Base-by-base conservation (phyloP, 2,329 filamentous ascomycete species). In the Plenodomus tracheiphilus region DNA sequence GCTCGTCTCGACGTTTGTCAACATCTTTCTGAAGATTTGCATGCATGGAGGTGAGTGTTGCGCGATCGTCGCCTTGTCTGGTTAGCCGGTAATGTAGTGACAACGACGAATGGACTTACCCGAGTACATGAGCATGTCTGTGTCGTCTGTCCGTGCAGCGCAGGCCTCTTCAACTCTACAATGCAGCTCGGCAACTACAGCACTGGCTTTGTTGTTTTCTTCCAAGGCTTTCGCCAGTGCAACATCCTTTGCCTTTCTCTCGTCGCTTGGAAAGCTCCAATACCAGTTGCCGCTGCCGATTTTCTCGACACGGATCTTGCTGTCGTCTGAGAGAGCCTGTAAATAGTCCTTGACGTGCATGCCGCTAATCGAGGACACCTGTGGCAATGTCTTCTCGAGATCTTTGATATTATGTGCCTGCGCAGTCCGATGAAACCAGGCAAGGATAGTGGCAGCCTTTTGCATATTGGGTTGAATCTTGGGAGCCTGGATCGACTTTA, bases 241-340 rank as follows among this genome's bases (percentile, higher is more conserved):
- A 36, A 51, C 56, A 48, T 81, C 72, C 47, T 72, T 74, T 16
- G 70, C 66, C 40, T 77, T 79, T 63, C 75, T 79, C 61, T 81
- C 81, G 44, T 86, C 83, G 21, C 78, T 82, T 16, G 72, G 75
- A 65, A 87, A 88, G 54, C 78, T 81, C 85, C 85, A 88, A 72
- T 87, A 88, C 85, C 85, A 88, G 66, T 88, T 88, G 21, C 84
- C 85, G 54, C 79, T 85, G 37, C 85, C 85, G 59, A 88, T 88
- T 69, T 87, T 88, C 73, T 88, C 85, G 21, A 86, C 81, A 16
- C 79, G 79, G 52, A 88, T 80, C 59, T 80, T 78, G 59, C 76
- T 77, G 47, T 88, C 85, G 60, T 87, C 83, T 8, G 76, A 74
- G 17, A 88, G 77, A 4, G 78, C 75, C 65, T 86, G 83, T 16